Conservation (phyloP, 2,329 filamentous ascomycete species). For the Teratosphaeria pseudoeucalypti region DNA sequence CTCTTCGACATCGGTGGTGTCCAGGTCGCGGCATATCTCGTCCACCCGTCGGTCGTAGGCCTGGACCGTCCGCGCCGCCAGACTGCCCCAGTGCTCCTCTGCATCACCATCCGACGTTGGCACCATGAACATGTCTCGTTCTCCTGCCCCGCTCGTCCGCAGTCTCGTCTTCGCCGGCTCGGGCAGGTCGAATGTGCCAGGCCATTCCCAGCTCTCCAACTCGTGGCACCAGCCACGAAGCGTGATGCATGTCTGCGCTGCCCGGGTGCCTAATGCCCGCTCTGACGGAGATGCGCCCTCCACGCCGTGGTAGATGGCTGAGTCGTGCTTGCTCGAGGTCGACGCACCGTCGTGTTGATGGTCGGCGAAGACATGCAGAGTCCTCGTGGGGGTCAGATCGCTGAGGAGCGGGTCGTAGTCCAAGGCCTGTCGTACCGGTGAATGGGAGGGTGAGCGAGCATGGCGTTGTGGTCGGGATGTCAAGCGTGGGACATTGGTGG, state of each 20-base stretch:
- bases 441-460: conserved; percentile 20
- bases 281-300: conserved; percentile 54
- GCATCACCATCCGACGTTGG: conserved; percentile 15
- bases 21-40: conserved; percentile 59
- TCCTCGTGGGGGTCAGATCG: conserved; percentile 50
- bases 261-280: conserved; percentile 59
- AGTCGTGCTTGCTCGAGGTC: conserved; percentile 21
- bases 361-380: conserved; percentile 51
- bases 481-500: conserved; percentile 20
- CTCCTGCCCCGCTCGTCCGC: conserved; percentile 13
- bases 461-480: conserved; percentile 10
- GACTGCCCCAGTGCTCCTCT: conserved; percentile 56
- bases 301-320: conserved; percentile 44
- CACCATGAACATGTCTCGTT: conserved; percentile 1
- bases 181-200: conserved; percentile 37
- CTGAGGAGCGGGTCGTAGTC: conserved; percentile 40
- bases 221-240: conserved; percentile 69
- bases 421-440: conserved; percentile 18
- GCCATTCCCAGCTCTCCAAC: conserved; percentile 53
- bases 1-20: conserved; percentile 66
- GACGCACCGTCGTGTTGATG: conserved; percentile 7
- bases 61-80: conserved; percentile 54
- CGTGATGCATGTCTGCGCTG: conserved; percentile 59
- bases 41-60: conserved; percentile 64
- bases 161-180: conserved; percentile 17